These are phyloP conservation scores for Digitaria exilis DNA, from an alignment of 202 grass and related monocot genomes.

Conservation along the genomic window DNA sequence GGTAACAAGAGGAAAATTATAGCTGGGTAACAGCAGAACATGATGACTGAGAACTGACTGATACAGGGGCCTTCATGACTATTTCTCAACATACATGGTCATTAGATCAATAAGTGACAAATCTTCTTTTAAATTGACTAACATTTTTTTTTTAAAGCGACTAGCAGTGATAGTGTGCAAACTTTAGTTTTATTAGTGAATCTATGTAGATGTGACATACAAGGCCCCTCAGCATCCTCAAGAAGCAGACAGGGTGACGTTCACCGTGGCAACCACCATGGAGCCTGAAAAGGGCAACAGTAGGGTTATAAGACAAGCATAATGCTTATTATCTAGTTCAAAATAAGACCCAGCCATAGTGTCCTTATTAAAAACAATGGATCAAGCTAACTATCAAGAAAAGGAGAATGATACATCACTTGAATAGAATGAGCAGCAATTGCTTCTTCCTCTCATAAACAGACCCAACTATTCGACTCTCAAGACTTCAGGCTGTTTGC, in stretches of 20 bases:
- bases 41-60: neutral
- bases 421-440: too few relatives aligned
- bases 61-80: neutral
- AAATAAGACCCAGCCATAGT: neutral
- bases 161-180: neutral
- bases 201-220: neutral
- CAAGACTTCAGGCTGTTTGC: too few relatives aligned
- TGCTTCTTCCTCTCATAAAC: too few relatives aligned
- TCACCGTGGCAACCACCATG: neutral
- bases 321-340: neutral
- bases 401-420: too few relatives aligned
- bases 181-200: neutral
- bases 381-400: too few relatives aligned
- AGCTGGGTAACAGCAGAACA: neutral
- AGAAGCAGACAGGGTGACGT: neutral
- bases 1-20: neutral
- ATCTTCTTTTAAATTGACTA: too few relatives aligned
- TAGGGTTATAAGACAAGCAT: neutral
- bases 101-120: too few relatives aligned
- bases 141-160: neutral
- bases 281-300: neutral
- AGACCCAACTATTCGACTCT: too few relatives aligned
- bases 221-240: neutral
- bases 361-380: too few relatives aligned
- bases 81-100: neutral